Evolutionary conservation across 2,329 filamentous ascomycete genomes (phyloP), one percentile per base, ranked within the genome.

Genomic region (Nigrograna mackinnonii): DNA sequence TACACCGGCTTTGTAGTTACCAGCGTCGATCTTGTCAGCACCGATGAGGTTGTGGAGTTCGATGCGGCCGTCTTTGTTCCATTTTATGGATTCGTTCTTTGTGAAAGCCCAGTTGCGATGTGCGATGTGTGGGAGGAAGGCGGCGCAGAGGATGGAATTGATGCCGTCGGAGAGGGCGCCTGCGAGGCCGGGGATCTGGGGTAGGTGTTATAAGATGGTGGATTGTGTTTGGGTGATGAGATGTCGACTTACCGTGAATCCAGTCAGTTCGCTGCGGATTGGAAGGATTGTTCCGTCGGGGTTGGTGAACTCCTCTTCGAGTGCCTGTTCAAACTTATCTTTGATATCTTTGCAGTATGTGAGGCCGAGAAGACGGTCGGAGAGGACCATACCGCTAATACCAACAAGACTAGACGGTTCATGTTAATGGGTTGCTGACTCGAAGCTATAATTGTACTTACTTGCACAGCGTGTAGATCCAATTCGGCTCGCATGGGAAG

Each of bases 401-500:
- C 36, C 35, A 17, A 39, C 28, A 19, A 43, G 36, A 13, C 39
- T 36, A 32, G 5, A 3, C n/a, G n/a, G n/a, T n/a, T n/a, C n/a
- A n/a, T n/a, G n/a, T n/a, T n/a, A n/a, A n/a, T n/a, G n/a, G n/a
- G n/a, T n/a, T n/a, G n/a, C n/a, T n/a, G n/a, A n/a, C n/a, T n/a
- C n/a, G n/a, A n/a, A n/a, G n/a, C n/a, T n/a, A n/a, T 9, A 28
- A 28, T 28, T 41, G 11, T 13, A 37, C 33, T 42, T 31, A 36
- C 39, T 53, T 55, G 42, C 50, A 53, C 17, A 52, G 26, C 12
- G 49, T 50, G 22, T 55, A 52, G 11, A 50, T 43, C 50, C 52
- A 54, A 28, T 54, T 54, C n/a, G 52, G 52, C 38, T 54, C 52
- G 30, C 52, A 54, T 6, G 54, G 51, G 41, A 44, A 55, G 5